phyloP scores from a whole-genome alignment of 331 rosid species.

The Rosa hybrid region DNA sequence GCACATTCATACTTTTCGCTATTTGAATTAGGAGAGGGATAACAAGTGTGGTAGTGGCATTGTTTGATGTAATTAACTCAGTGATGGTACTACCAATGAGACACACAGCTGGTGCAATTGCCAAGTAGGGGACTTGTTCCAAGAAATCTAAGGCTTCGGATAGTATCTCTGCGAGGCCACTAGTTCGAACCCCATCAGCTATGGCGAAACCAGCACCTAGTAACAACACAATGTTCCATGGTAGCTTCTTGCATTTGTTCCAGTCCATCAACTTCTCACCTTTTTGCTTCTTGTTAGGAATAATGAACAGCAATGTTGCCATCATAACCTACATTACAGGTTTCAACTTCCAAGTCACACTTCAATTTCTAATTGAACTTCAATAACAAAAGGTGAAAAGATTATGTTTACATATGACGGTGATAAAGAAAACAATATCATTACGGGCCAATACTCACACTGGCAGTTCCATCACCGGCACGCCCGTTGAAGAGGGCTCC shows the following conservation, averaged over 20 bases:
- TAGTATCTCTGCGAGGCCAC: slow-evolving; percentile 69
- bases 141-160: slow-evolving; percentile 59
- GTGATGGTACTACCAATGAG: slow-evolving; percentile 68
- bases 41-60: slow-evolving; percentile 79
- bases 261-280: slow-evolving; percentile 91
- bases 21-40: slow-evolving; percentile 66
- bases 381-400: background rate
- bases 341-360: background rate
- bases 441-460: slow-evolving; percentile 50
- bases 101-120: slow-evolving; percentile 69
- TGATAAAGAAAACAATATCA: background rate
- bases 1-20: slow-evolving; percentile 62
- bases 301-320: slow-evolving; percentile 78
- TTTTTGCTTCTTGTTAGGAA: slow-evolving; percentile 69
- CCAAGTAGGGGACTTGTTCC: slow-evolving; percentile 58
- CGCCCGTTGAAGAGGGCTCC: slow-evolving; percentile 73
- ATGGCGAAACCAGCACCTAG: slow-evolving; percentile 91
- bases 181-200: slow-evolving; percentile 79
- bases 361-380: background rate
- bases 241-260: slow-evolving; percentile 91
- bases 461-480: slow-evolving; percentile 84
- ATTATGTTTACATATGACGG: too few species aligned
- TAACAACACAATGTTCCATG: slow-evolving; percentile 79
- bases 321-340: slow-evolving; percentile 56
- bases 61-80: slow-evolving; percentile 73